phyloP scores from a whole-genome alignment of 345 rosid species.

The Reutealis trisperma region DNA sequence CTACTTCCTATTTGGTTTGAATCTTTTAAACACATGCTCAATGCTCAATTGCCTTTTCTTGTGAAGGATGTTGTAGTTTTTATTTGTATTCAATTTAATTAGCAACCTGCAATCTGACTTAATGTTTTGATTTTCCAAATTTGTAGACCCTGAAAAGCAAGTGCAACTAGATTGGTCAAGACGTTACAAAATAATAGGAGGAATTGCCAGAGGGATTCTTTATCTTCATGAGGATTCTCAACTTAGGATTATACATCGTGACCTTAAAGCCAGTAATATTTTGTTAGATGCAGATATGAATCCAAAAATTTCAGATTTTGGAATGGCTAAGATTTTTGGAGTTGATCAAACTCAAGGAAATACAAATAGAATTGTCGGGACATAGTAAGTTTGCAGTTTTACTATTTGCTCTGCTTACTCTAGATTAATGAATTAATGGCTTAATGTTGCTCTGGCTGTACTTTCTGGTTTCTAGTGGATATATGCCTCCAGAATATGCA shows the following conservation, averaged over 20 bases:
- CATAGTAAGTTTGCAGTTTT: constrained; percentile 22
- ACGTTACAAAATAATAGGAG: constrained; percentile 26
- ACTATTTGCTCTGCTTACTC: neutral
- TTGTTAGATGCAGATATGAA: constrained; percentile 27
- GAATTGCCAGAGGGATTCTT: constrained; percentile 31
- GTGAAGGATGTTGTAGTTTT: too few species aligned
- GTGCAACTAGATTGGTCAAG: constrained; percentile 15
- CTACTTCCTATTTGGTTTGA: constrained; percentile 36
- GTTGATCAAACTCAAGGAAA: constrained; percentile 27
- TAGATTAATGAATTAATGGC: too few species aligned
- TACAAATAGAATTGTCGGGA: constrained; percentile 27
- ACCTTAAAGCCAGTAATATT: constrained; percentile 30
- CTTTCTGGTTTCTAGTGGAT: neutral
- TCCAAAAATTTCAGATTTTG: constrained; percentile 32
- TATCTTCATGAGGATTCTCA: constrained; percentile 32
- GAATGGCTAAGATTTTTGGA: constrained; percentile 29
- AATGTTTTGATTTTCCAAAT: neutral
- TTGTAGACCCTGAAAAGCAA: constrained; percentile 18
- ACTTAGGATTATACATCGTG: constrained; percentile 27
- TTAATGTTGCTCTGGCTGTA: neutral
- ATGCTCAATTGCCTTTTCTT: too few species aligned
- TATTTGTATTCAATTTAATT: too few species aligned
- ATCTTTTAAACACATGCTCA: neutral
- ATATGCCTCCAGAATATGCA: constrained; percentile 15
- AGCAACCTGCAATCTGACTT: neutral